Evolutionary conservation across 2,329 filamentous ascomycete species (phyloP), one percentile per base, ranked within the genome.

Genomic region (Colletotrichum scovillei): DNA sequence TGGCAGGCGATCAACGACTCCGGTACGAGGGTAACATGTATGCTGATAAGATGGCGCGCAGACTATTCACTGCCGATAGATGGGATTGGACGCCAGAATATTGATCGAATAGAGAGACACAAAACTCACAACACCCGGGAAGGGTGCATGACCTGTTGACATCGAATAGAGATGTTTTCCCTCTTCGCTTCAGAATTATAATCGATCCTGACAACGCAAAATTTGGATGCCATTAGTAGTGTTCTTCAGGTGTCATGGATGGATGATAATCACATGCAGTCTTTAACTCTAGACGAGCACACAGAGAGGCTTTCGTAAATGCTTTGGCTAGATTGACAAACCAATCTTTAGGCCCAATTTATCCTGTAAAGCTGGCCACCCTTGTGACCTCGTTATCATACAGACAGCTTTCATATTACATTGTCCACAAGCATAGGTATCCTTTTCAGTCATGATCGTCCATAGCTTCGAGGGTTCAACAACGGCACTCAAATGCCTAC

Each of bases 81-180:
- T 92, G 90, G 90, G 85, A 91, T 75, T 92, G 90, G 90, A 89
- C 88, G 16, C 86, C 88, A 0, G 88, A 89, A 74, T 75, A 75
- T 55, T 75, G 49, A 55, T 55, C 35, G 26, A 46, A 30, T 8
- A 28, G 42, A 28, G 42, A 24, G 19, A 32, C 19, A 38, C 19
- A 26, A 64, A 46, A 4, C 4, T 32, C 22, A 42, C 38, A 42
- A 42, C 16, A 42, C 38, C 5, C 6, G 16, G 38, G 14, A 42
- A 35, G 32, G 32, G 32, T 19, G 14, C 14, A 42, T 5, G 16
- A 42, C 2, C 16, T 6, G 5, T 42, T 19, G 38, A 8, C 5
- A 7, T 19, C 6, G 5, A 42, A 42, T 42, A 19, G 16, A 42
- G 2, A 42, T 3, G 38, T 42, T 5, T 42, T 16, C 7, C 16